Evolutionary conservation across 805 yeast species (phyloP).

Genomic region (Candida suzukii): DNA sequence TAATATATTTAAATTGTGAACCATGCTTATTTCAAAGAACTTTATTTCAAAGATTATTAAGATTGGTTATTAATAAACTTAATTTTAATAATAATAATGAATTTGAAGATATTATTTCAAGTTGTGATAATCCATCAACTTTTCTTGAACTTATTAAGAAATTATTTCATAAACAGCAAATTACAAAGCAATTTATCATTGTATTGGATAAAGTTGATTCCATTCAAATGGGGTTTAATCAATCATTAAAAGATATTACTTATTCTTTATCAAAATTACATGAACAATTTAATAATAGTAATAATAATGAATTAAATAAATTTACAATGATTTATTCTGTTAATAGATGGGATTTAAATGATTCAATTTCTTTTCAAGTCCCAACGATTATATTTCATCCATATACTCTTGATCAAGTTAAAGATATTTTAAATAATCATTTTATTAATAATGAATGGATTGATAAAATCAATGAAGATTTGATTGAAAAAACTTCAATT

Average conservation of each 20-base stretch:
- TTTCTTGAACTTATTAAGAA: slow-evolving; percentile 33
- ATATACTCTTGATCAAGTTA: slow-evolving; percentile 30
- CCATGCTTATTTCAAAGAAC: slow-evolving; percentile 34
- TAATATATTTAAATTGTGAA: slow-evolving; percentile 35
- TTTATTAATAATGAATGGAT: slow-evolving; percentile 11
- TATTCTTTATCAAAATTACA: slow-evolving; percentile 34
- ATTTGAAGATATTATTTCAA: slow-evolving; percentile 12
- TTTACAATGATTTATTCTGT: slow-evolving; percentile 33
- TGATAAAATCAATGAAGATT: not conserved
- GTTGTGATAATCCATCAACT: slow-evolving; percentile 34
- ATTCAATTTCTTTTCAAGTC: slow-evolving; percentile 28
- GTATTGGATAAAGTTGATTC: slow-evolving; percentile 41
- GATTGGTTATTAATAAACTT: slow-evolving; percentile 13
- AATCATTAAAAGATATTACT: slow-evolving; percentile 28
- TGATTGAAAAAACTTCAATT: slow-evolving; percentile 3
- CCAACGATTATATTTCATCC: slow-evolving; percentile 35
- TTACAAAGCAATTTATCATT: slow-evolving; percentile 25
- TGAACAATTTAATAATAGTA: no score
- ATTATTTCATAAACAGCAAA: not conserved
- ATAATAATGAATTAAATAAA: slow-evolving; percentile 20
- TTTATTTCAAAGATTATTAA: slow-evolving; percentile 35
- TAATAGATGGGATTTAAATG: slow-evolving; percentile 30
- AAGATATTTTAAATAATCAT: slow-evolving; percentile 25
- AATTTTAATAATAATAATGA: slow-evolving; percentile 4
- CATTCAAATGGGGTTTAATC: slow-evolving; percentile 28